Evolutionary conservation across 1,284 basidiomycete genomes (phyloP), one percentile per base, ranked within the genome.

Genomic region (Naganishia liquefaciens): DNA sequence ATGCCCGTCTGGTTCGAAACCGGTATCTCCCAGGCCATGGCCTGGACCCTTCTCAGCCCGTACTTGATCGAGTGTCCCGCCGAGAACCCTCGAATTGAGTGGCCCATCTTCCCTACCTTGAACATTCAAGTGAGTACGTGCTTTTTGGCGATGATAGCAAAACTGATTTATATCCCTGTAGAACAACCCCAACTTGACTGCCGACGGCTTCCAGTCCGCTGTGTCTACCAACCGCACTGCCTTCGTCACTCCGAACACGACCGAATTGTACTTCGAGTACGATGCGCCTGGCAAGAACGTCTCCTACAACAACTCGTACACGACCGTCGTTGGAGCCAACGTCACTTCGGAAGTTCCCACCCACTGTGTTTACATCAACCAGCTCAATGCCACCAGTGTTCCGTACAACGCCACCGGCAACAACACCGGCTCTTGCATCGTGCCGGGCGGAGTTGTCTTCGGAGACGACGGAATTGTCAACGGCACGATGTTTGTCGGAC

Each of bases 351-450:
- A 62, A 2, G 60, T 71, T 39, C 42, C 50, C 30, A 69, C 64
- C 55, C 74, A 70, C 62, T 71, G 81, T 76, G 50, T 84, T 81
- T 43, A 86, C 84, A 82, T 87, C 51, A 82, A 80, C 28, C 85
- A 87, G 73, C 74, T 86, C 60, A 87, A 87, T 79, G 81, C 81
- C n/a, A 87, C 86, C 17, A 87, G 84, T 76, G 84, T 84, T 5
- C 79, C 81, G 0, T 76, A 79, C 40, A 80, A 82, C 65, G 71
- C 84, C 57, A 81, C 77, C 23, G 68, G 70, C 17, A 80, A 80
- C 67, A 69, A 68, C 67, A 77, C 76, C 25, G 85, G 81, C 0
- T 77, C 73, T 11, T 85, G 84, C 10, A 72, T 75, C 43, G 85
- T 87, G 70, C 85, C 85, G 4, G 79, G 75, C 51, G 81, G 80